Evolutionary conservation across 176 grass and related monocot species (phyloP).

Genomic region (Ampelocalamus luodianensis): DNA sequence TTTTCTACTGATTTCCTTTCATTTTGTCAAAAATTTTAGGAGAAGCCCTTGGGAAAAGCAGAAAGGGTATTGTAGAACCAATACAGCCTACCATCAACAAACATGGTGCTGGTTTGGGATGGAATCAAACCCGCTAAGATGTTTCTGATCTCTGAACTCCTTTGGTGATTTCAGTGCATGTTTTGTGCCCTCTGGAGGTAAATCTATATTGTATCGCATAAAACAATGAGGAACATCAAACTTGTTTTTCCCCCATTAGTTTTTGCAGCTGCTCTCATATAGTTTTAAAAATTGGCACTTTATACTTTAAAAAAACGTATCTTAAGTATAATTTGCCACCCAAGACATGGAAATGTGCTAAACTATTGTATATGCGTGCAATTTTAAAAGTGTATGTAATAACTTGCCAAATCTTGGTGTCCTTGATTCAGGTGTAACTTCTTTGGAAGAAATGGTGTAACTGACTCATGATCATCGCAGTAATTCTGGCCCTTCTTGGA

Average conservation of each 20-base stretch:
- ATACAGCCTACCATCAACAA: constrained; percentile 67
- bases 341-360: not conserved
- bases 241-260: not conserved
- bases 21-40: constrained; percentile 51
- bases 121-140: constrained; percentile 47
- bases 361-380: not conserved
- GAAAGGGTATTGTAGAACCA: constrained; percentile 83
- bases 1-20: constrained; percentile 35
- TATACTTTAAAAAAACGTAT: constrained; percentile 8
- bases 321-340: not conserved
- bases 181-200: constrained; percentile 33
- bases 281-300: not conserved
- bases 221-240: not conserved
- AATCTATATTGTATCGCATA: constrained; percentile 17
- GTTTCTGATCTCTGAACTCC: constrained; percentile 21
- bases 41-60: constrained; percentile 69
- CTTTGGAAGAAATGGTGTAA: constrained; percentile 18
- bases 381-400: not conserved
- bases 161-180: constrained; percentile 26
- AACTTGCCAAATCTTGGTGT: constrained; percentile 22
- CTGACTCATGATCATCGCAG: not conserved
- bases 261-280: not conserved
- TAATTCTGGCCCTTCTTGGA: not conserved
- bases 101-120: constrained; percentile 82
- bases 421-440: constrained; percentile 33